A percentile compares a stretch with the other conserved stretches of the same genome.
phyloP scores from a whole-genome alignment of 257 asterid genomes.

The Plantago major region DNA sequence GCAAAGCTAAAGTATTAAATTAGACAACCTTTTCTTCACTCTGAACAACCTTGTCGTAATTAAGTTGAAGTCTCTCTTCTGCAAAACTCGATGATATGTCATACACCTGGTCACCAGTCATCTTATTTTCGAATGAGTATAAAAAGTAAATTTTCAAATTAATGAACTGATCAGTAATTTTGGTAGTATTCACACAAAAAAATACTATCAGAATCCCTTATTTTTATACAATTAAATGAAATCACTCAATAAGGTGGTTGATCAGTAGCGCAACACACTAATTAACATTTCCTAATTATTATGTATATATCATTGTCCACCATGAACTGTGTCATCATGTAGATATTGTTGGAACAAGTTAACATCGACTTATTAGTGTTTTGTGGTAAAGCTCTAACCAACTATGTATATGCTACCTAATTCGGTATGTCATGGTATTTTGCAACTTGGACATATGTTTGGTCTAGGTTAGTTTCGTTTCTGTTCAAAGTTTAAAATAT shows the following conservation, averaged over 20 bases:
- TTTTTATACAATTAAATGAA: no score
- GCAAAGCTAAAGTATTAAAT: slow-evolving; percentile 33
- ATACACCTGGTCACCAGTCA: no score
- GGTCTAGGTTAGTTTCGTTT: neutral
- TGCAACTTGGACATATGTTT: neutral
- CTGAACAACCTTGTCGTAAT: slow-evolving; percentile 45
- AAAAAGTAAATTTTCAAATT: no score
- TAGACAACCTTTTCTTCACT: slow-evolving; percentile 22
- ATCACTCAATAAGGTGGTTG: no score
- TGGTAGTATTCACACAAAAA: no score
- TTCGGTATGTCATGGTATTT: neutral
- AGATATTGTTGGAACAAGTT: slow-evolving; percentile 35
- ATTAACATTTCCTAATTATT: slow-evolving; percentile 10
- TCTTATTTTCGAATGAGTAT: no score
- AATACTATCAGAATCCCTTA: no score
- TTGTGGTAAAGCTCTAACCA: slow-evolving; percentile 15
- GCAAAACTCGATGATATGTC: no score
- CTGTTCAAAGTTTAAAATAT: neutral
- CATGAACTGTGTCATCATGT: neutral
- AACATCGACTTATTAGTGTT: slow-evolving; percentile 16
- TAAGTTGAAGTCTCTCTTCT: slow-evolving; percentile 22
- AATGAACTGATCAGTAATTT: no score
- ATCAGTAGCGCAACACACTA: neutral
- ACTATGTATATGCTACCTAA: slow-evolving; percentile 17
- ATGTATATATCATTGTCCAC: neutral